A percentile compares a stretch with the other conserved stretches of the same genome.
Conservation (phyloP, 495 filamentous ascomycete genomes). For the Massariosphaeria phaeospora region DNA sequence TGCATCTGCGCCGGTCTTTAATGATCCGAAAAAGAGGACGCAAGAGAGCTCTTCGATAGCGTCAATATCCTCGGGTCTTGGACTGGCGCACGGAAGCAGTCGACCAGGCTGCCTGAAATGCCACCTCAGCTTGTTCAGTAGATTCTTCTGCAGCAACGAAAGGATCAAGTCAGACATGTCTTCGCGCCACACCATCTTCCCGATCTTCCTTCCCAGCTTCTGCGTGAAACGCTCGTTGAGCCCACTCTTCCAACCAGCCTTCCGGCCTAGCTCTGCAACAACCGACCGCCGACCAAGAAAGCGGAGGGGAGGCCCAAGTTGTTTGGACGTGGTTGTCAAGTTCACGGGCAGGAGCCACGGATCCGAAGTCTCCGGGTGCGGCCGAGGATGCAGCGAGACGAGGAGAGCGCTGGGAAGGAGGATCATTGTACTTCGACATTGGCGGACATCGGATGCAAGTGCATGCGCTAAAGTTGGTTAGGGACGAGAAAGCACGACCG, state of each 20-base stretch:
- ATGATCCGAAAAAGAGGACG: constrained; percentile 18
- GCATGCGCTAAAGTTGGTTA: constrained; percentile 49
- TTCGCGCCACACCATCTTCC: constrained; percentile 53
- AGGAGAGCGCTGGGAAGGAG: constrained; percentile 61
- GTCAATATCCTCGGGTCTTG: constrained; percentile 35
- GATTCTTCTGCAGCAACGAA: constrained; percentile 47
- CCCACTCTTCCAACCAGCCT: constrained; percentile 21
- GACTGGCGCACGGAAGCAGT: constrained; percentile 6
- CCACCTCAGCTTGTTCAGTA: constrained; percentile 30
- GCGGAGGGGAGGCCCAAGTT: constrained; percentile 13
- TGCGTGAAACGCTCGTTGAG: constrained; percentile 42
- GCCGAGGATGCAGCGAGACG: constrained; percentile 54
- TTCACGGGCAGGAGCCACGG: constrained; percentile 56
- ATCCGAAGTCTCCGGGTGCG: constrained; percentile 51
- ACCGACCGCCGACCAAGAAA: constrained; percentile 3
- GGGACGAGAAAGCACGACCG: no score
- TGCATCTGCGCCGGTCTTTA: constrained; percentile 21
- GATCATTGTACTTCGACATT: constrained; percentile 53
- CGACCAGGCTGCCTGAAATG: constrained; percentile 3
- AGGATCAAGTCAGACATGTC: constrained; percentile 65
- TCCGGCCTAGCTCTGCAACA: constrained; percentile 1
- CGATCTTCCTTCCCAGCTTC: constrained; percentile 36
- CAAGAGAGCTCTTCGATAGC: constrained; percentile 36
- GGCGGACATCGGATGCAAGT: constrained; percentile 61
- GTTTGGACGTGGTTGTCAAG: constrained; percentile 10